Conservation (phyloP, 1,284 basidiomycete species). For the Trametes hirsuta region DNA sequence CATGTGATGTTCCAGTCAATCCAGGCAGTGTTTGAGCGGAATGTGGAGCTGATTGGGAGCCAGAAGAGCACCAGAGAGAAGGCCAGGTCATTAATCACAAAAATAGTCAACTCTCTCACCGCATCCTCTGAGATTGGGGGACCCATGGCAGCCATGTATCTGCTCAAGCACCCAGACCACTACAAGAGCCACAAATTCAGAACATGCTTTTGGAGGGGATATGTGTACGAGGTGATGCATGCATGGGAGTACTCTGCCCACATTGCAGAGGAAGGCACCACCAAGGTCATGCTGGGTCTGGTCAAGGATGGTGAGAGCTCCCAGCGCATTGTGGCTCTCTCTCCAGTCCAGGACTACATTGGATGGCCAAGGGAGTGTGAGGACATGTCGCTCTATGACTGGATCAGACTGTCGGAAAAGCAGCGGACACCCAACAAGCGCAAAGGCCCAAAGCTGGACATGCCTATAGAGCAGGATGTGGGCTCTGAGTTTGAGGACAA, state of each 20-base stretch:
- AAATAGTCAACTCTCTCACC: background rate
- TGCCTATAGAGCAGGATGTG: too few species aligned
- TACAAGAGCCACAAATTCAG: conserved; percentile 20
- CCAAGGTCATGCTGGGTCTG: too few species aligned
- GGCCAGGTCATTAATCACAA: too few species aligned
- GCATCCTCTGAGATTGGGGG: conserved; percentile 15
- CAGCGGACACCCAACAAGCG: background rate
- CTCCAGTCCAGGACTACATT: background rate
- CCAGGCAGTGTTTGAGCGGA: too few species aligned
- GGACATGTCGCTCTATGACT: background rate
- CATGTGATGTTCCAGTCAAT: too few species aligned
- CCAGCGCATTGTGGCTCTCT: too few species aligned
- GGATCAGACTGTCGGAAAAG: background rate
- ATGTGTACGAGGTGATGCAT: background rate
- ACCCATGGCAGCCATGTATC: conserved; percentile 16
- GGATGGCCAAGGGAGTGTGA: background rate
- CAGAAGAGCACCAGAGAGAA: too few species aligned
- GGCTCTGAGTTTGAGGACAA: too few species aligned
- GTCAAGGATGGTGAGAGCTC: too few species aligned
- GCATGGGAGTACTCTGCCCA: too few species aligned
- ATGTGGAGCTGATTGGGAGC: too few species aligned
- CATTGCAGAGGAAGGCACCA: too few species aligned
- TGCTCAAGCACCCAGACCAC: conserved; percentile 20
- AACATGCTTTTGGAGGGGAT: conserved; percentile 11
- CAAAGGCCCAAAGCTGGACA: background rate